phyloP scores from a whole-genome alignment of 163 green algal species.

The Chloroidium sp. region DNA sequence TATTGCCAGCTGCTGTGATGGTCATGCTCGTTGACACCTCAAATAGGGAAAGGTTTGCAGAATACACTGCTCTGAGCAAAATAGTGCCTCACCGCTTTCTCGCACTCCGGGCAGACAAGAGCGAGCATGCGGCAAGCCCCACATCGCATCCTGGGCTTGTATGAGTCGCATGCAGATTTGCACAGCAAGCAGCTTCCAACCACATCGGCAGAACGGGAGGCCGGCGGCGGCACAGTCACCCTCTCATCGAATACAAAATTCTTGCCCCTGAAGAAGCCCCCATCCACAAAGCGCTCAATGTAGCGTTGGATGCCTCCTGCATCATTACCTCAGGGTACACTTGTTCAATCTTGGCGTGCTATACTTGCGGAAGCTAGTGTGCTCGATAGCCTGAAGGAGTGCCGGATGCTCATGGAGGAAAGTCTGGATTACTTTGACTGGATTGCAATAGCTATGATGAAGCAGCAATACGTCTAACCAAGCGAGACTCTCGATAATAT shows the following conservation, averaged over 20 bases:
- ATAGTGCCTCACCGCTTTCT: neutral
- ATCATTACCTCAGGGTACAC: neutral
- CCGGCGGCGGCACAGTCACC: constrained; percentile 15
- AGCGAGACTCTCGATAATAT: too few species aligned
- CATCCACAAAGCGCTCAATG: constrained; percentile 58
- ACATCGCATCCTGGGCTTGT: constrained; percentile 39
- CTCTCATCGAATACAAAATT: constrained; percentile 71
- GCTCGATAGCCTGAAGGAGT: too few species aligned
- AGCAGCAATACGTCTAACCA: too few species aligned
- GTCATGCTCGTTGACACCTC: neutral
- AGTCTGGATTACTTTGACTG: too few species aligned
- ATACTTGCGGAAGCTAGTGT: too few species aligned
- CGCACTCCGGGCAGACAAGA: constrained; percentile 45
- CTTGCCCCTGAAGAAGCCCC: constrained; percentile 65
- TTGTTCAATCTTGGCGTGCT: neutral
- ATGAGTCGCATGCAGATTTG: constrained; percentile 44
- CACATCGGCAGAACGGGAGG: neutral
- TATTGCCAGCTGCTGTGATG: too few species aligned
- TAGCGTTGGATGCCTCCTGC: constrained; percentile 72
- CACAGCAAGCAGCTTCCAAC: constrained; percentile 48
- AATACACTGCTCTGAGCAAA: neutral
- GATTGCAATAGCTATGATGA: too few species aligned
- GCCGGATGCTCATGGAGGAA: too few species aligned
- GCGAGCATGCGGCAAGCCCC: constrained; percentile 46
- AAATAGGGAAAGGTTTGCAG: neutral